Conservation (phyloP, 2,329 filamentous ascomycete species). For the Calonectria crousiana region DNA sequence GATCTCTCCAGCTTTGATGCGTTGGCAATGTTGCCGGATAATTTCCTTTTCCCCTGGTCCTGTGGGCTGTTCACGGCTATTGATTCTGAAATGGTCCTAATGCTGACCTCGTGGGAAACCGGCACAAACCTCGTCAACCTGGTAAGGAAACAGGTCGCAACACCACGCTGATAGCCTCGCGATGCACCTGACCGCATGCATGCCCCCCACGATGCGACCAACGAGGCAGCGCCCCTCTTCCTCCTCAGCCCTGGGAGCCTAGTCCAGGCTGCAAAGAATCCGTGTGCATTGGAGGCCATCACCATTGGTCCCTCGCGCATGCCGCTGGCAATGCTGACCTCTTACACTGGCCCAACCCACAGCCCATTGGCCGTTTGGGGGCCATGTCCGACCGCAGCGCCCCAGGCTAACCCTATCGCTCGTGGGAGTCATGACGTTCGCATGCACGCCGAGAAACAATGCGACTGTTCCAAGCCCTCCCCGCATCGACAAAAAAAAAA, state of each 20-base stretch:
- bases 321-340: slow-evolving; percentile 29
- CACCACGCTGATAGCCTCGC: slow-evolving; percentile 10
- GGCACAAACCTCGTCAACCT: neutral
- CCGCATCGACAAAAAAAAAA: neutral
- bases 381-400: slow-evolving; percentile 6
- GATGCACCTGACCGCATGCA: slow-evolving; percentile 18
- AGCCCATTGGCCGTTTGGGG: neutral
- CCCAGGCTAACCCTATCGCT: slow-evolving; percentile 16
- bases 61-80: slow-evolving; percentile 3
- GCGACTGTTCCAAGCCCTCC: slow-evolving; percentile 18
- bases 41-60: neutral
- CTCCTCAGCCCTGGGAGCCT: slow-evolving; percentile 38
- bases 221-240: slow-evolving; percentile 33
- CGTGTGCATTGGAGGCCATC: slow-evolving; percentile 8
- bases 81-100: neutral
- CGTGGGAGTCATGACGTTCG: slow-evolving; percentile 22
- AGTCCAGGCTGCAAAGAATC: slow-evolving; percentile 36
- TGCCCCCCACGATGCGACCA: slow-evolving; percentile 17
- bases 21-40: slow-evolving; percentile 11
- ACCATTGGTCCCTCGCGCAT: slow-evolving; percentile 32
- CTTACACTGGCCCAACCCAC: slow-evolving; percentile 24
- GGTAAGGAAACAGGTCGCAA: neutral
- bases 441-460: slow-evolving; percentile 16
- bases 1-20: slow-evolving; percentile 7
- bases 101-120: slow-evolving; percentile 3